Conservation (phyloP, 2,329 filamentous ascomycete genomes). For the Trichoderma sp. region DNA sequence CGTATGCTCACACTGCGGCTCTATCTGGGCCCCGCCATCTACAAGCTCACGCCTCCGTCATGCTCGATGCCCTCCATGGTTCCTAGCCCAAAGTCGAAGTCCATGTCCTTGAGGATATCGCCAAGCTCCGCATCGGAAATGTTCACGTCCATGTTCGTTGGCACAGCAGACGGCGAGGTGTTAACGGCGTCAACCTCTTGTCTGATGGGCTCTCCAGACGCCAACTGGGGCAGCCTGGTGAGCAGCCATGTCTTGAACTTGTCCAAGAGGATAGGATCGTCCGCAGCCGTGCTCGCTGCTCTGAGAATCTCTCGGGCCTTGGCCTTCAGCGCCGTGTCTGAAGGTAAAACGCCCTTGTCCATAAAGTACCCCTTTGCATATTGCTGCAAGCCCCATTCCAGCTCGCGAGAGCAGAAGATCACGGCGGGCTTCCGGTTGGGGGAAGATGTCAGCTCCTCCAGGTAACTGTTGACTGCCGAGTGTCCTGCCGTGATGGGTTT, state of each 20-base stretch:
- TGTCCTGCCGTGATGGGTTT: slow-evolving; percentile 50
- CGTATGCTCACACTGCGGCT: slow-evolving; percentile 33
- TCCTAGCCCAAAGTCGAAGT: slow-evolving; percentile 44
- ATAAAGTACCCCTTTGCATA: slow-evolving; percentile 50
- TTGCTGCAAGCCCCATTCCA: slow-evolving; percentile 56
- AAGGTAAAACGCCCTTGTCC: slow-evolving; percentile 48
- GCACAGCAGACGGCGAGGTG: slow-evolving; percentile 30
- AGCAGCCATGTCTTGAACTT: slow-evolving; percentile 56
- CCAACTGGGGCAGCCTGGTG: slow-evolving; percentile 35
- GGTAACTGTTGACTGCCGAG: slow-evolving; percentile 51
- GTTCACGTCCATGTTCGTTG: slow-evolving; percentile 41
- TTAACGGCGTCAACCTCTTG: not conserved
- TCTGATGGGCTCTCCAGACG: slow-evolving; percentile 18
- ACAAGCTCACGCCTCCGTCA: slow-evolving; percentile 38
- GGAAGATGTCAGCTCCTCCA: slow-evolving; percentile 49
- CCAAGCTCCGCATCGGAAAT: slow-evolving; percentile 46
- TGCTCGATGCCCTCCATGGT: slow-evolving; percentile 37
- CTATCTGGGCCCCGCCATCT: slow-evolving; percentile 28
- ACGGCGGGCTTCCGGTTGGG: slow-evolving; percentile 49
- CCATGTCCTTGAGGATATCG: slow-evolving; percentile 48
- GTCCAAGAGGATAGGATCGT: slow-evolving; percentile 54
- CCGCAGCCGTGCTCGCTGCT: slow-evolving; percentile 53
- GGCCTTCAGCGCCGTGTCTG: slow-evolving; percentile 50
- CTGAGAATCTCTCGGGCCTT: slow-evolving; percentile 54
- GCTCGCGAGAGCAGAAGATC: slow-evolving; percentile 61